Evolutionary conservation across 2,329 filamentous ascomycete genomes (phyloP).

Genomic region (Microdochium bolleyi): DNA sequence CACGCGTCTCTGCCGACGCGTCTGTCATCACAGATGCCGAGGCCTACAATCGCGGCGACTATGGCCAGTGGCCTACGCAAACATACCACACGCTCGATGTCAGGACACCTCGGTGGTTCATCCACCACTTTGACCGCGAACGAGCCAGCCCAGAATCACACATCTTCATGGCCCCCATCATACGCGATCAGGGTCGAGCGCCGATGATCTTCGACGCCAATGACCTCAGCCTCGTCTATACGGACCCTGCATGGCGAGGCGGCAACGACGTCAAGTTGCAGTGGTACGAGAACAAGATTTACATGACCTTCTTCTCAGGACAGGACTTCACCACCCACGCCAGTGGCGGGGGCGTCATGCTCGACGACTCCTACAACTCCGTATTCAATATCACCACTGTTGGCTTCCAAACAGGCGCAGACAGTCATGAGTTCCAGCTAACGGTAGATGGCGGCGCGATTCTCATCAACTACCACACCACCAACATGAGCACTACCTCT

Average conservation of each 20-base stretch:
- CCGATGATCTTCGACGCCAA: conserved; percentile 1
- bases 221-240: conserved; percentile 3
- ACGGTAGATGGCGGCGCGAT: not conserved
- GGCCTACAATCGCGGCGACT: conserved; percentile 1
- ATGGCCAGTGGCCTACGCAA: not conserved
- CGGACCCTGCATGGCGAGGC: not conserved
- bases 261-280: conserved; percentile 1
- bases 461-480: not conserved
- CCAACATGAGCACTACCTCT: not conserved
- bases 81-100: conserved; percentile 1
- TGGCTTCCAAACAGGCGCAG: conserved; percentile 1
- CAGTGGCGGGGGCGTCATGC: not conserved
- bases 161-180: conserved; percentile 1
- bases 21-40: conserved; percentile 2
- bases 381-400: conserved; percentile 1
- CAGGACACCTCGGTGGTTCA: not conserved
- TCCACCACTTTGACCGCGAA: not conserved
- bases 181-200: not conserved
- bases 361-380: not conserved
- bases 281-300: not conserved
- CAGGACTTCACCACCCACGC: not conserved
- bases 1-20: conserved; percentile 2
- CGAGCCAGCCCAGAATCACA: not conserved
- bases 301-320: conserved; percentile 1
- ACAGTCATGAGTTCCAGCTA: conserved; percentile 4